Conservation (phyloP, 2,329 filamentous ascomycete species). For the Claviceps humidiphila region DNA sequence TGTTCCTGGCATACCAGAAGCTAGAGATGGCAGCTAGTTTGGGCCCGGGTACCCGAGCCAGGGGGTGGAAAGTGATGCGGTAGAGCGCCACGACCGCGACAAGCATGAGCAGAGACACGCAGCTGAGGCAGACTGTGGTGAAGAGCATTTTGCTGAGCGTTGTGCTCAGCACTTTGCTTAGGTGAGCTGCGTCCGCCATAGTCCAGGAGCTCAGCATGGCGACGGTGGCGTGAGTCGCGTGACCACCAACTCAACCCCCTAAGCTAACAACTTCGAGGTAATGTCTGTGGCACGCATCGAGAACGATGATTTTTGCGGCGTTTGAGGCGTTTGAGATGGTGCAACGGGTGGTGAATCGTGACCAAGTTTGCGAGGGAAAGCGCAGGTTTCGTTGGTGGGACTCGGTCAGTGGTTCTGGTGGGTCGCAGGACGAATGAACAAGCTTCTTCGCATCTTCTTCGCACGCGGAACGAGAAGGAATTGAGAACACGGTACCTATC, state of each 20-base stretch:
- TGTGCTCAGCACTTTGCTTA: neutral
- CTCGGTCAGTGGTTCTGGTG: too few species aligned
- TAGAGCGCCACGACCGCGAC: conserved; percentile 16
- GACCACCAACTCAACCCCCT: neutral
- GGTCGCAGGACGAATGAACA: too few species aligned
- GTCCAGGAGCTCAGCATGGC: neutral
- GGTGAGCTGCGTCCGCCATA: neutral
- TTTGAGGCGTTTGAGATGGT: neutral
- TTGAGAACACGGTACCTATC: too few species aligned
- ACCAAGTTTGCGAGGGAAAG: conserved; percentile 1
- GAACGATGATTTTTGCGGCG: neutral
- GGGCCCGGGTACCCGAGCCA: conserved; percentile 33
- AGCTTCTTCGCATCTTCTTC: too few species aligned
- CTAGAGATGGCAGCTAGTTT: conserved; percentile 32
- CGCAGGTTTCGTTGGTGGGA: too few species aligned
- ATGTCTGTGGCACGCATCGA: neutral
- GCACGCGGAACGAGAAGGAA: too few species aligned
- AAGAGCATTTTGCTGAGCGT: neutral
- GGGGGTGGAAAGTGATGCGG: conserved; percentile 29
- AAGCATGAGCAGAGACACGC: conserved; percentile 5
- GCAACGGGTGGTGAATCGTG: neutral
- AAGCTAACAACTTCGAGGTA: too few species aligned
- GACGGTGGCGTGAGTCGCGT: neutral
- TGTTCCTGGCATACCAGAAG: conserved; percentile 34
- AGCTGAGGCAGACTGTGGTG: neutral